Conservation (phyloP, 1,284 basidiomycete species). For the Prillingera fragicola region DNA sequence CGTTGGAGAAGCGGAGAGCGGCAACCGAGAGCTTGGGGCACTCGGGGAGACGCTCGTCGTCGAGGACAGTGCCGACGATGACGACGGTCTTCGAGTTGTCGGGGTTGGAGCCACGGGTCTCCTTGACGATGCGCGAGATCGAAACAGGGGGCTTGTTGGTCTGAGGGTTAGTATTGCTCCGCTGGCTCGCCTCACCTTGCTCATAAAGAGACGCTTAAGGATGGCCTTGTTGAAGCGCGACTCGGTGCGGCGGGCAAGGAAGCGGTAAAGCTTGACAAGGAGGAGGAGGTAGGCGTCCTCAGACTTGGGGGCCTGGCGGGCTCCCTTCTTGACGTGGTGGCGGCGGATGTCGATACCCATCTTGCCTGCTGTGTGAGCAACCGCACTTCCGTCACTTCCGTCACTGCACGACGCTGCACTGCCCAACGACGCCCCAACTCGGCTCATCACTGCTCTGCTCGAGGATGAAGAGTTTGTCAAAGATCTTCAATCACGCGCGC, state of each 20-base stretch:
- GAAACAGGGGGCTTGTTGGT: slow-evolving; percentile 96
- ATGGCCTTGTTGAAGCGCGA: slow-evolving; percentile 96
- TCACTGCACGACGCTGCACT: too few relatives aligned
- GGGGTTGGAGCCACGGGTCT: slow-evolving; percentile 65
- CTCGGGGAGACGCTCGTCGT: slow-evolving; percentile 82
- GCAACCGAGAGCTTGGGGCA: slow-evolving; percentile 92
- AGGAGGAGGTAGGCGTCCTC: slow-evolving; percentile 99
- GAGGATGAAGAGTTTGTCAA: too few relatives aligned
- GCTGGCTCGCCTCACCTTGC: slow-evolving; percentile 45
- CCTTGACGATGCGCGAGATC: slow-evolving; percentile 79
- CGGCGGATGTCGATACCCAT: slow-evolving; percentile 94
- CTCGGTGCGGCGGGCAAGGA: slow-evolving; percentile 95
- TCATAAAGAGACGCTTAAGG: slow-evolving; percentile 94
- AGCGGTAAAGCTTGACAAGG: slow-evolving; percentile 99
- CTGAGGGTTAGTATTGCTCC: slow-evolving; percentile 42
- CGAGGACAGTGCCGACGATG: slow-evolving; percentile 86
- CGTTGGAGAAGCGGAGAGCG: slow-evolving; percentile 89
- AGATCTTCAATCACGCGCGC: too few relatives aligned
- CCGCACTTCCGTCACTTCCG: too few relatives aligned
- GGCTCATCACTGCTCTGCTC: too few relatives aligned
- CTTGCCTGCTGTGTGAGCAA: too few relatives aligned
- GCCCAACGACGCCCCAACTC: too few relatives aligned
- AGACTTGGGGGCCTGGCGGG: slow-evolving; percentile 90
- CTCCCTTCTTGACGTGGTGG: slow-evolving; percentile 99
- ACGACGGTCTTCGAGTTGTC: slow-evolving; percentile 76